phyloP scores from a whole-genome alignment of 176 grass and related monocot genomes.

The Bolboschoenus planiculmis region DNA sequence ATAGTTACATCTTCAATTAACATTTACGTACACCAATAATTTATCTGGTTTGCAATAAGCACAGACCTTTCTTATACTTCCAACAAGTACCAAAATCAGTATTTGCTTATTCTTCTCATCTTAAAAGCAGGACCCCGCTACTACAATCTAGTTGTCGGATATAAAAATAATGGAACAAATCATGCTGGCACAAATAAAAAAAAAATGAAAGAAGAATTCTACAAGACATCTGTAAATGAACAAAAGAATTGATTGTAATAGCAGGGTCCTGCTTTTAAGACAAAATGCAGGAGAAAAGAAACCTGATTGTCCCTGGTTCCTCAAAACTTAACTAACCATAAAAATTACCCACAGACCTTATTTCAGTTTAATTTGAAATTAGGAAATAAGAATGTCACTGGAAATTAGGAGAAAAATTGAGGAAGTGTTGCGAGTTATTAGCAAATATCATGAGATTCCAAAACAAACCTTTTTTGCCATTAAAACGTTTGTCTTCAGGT shows the following conservation, averaged over 20 bases:
- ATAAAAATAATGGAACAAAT: neutral
- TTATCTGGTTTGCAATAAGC: neutral
- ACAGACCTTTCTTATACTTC: neutral
- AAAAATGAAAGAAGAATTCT: neutral
- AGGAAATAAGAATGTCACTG: neutral
- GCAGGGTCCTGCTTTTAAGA: neutral
- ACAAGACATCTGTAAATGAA: neutral
- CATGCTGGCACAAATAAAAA: neutral
- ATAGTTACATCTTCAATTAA: neutral
- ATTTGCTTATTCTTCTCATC: neutral
- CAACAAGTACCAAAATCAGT: neutral
- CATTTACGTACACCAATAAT: neutral
- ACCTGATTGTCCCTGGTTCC: neutral
- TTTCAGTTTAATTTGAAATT: neutral
- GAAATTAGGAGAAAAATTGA: neutral
- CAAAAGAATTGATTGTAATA: neutral
- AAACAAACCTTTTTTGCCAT: constrained; percentile 78
- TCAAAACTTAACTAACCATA: neutral
- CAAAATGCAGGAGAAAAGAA: neutral
- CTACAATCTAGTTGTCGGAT: neutral
- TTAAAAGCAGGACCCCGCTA: neutral
- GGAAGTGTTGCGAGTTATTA: neutral
- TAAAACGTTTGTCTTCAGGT: constrained; percentile 63
- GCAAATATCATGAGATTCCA: neutral
- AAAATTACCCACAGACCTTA: neutral